Percentiles rank a stretch among this genome's conserved stretches.
Evolutionary conservation across 345 rosid genomes (phyloP).

Genomic region (Populus davidiana): DNA sequence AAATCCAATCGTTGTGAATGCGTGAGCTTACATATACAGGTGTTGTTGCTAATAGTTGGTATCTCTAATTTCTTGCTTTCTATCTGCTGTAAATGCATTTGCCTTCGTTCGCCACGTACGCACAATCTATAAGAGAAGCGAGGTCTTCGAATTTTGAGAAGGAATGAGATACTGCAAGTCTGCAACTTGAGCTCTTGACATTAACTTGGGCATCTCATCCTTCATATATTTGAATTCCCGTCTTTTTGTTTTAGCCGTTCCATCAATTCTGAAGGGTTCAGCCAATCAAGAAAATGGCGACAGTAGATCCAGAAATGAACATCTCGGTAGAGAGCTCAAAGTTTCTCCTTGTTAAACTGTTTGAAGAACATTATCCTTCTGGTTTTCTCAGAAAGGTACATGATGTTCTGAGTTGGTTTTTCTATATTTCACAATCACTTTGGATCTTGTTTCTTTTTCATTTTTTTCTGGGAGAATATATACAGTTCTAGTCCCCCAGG

Average conservation of each 20-base stretch:
- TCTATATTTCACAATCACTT: background rate
- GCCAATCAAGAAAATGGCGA: conserved; percentile 26
- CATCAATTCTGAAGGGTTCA: background rate
- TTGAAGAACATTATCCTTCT: conserved; percentile 31
- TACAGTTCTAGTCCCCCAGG: too few relatives aligned
- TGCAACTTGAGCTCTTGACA: background rate
- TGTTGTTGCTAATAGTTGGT: too few relatives aligned
- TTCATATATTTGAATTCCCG: too few relatives aligned
- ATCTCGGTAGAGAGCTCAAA: conserved; percentile 3
- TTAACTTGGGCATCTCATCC: background rate
- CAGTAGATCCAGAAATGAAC: conserved; percentile 5
- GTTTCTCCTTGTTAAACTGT: conserved; percentile 2
- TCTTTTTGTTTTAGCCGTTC: background rate
- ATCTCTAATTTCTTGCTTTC: background rate
- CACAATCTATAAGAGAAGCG: background rate
- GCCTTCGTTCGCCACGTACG: background rate
- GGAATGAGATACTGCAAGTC: background rate
- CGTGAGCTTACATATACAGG: too few relatives aligned
- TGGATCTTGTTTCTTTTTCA: too few relatives aligned
- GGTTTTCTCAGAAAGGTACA: conserved; percentile 45
- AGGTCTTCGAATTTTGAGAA: background rate
- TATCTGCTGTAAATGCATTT: background rate
- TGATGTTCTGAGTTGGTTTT: background rate
- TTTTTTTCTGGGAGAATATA: too few relatives aligned
- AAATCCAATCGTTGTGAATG: too few relatives aligned